phyloP scores from a whole-genome alignment of 495 filamentous ascomycete genomes.

The Xylaria acuta region DNA sequence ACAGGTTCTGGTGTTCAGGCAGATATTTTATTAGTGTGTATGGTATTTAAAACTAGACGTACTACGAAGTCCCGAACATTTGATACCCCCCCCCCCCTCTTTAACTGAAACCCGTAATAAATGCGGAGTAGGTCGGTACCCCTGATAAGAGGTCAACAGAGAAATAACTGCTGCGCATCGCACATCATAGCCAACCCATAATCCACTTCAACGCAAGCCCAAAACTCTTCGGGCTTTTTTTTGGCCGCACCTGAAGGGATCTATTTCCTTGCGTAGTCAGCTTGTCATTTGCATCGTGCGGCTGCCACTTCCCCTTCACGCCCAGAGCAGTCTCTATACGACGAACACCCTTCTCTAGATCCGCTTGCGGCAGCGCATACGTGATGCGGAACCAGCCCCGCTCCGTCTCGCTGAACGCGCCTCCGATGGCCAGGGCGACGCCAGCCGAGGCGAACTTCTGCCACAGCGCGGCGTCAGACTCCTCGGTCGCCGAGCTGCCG shows the following conservation, averaged over 20 bases:
- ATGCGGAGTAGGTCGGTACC: background rate
- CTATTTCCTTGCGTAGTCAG: background rate
- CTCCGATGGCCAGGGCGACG: constrained; percentile 9
- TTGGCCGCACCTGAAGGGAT: background rate
- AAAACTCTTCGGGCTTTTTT: constrained; percentile 3
- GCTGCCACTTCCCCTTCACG: background rate
- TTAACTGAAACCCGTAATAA: background rate
- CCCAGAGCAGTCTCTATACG: constrained; percentile 1
- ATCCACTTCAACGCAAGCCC: constrained; percentile 9
- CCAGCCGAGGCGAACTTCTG: background rate
- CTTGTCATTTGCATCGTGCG: background rate
- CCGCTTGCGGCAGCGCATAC: background rate
- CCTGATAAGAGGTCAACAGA: background rate
- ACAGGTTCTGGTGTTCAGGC: background rate
- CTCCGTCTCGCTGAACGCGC: background rate
- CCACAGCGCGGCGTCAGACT: constrained; percentile 1
- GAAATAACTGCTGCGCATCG: background rate
- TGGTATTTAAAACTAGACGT: background rate
- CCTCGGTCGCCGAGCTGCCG: constrained; percentile 4
- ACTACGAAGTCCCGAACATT: background rate
- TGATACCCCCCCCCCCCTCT: background rate
- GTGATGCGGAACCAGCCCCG: constrained; percentile 12
- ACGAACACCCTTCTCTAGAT: constrained; percentile 4
- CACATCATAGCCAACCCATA: constrained; percentile 7
- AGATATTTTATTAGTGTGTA: background rate